Base-by-base conservation (phyloP, 1,284 basidiomycete species). In the Sanghuangporus sanghuang region DNA sequence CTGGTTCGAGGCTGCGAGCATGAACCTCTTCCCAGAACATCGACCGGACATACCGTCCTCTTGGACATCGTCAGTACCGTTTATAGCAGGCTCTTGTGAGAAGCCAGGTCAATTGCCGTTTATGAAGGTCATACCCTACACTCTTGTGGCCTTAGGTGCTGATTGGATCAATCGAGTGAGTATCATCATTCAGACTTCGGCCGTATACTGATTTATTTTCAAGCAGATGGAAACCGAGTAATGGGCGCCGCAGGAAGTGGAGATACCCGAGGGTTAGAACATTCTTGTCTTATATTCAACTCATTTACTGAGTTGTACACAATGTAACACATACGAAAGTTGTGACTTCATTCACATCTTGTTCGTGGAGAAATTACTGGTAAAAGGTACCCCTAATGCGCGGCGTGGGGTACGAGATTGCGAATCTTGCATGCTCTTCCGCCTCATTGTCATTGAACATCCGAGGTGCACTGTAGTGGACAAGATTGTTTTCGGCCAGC, bases 1-100 rank as follows among this genome's bases (percentile, higher is more conserved):
- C 14, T 74, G 71, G 69, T 73, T 74, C 52, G 74, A 75, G 61
- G 12, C 44, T 46, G 44, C 44, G 18, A 46, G 44, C 18, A 46
- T 46, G 44, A 46, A 6, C 5, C 44, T 14, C 14, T 46, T 46
- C 44, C 16, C 14, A 46, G 6, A 46, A 12, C 44, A 18, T 9
- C 8, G 14, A 9, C 18, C 44, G 44, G 44, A 46, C 44, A 46
- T 46, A 12, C 44, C 44, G 7, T 46, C 44, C 14, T 46, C 44
- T 18, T 46, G 44, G 44, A 46, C 44, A 1, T 14, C 44, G 18
- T 46, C 16, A 18, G 14, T 46, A 9, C 44, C 44, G 44, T 46
- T 46, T 46, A 46, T 46, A 46, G 44, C 44, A 18, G 44, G 44
- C 14, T 46, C 44, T 18, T 46, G 44, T 18, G 44, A 46, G 44